phyloP scores from a whole-genome alignment of 1,284 basidiomycete species.

The Melampsora americana region DNA sequence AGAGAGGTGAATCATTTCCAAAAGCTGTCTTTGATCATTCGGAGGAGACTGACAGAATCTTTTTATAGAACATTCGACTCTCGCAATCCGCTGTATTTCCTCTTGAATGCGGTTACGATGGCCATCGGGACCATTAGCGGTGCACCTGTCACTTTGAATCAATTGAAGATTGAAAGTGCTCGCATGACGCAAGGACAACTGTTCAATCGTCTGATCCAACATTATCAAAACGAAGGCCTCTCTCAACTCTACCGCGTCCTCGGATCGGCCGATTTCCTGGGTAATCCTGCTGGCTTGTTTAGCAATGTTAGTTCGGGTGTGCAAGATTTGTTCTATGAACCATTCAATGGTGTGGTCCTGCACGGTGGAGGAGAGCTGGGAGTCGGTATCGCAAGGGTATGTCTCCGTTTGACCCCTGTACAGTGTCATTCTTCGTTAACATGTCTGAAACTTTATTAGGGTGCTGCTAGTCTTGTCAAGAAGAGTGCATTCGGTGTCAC shows the following conservation, averaged over 20 bases:
- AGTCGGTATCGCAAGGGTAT: conserved; percentile 89
- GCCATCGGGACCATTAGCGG: conserved; percentile 95
- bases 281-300: conserved; percentile 87
- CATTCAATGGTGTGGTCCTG: conserved; percentile 94
- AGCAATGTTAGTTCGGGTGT: conserved; percentile 99
- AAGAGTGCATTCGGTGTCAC: conserved; percentile 97
- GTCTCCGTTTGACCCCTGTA: conserved; percentile 41
- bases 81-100: conserved; percentile 86
- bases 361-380: conserved; percentile 95
- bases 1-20: conserved; percentile 68
- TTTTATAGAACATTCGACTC: conserved; percentile 64
- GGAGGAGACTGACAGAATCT: not conserved
- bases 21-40: not conserved
- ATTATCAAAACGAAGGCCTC: conserved; percentile 90
- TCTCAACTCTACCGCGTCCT: conserved; percentile 93
- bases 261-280: conserved; percentile 87
- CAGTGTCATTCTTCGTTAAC: conserved; percentile 3
- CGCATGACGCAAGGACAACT: conserved; percentile 80
- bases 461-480: conserved; percentile 96
- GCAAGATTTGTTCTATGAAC: conserved; percentile 97
- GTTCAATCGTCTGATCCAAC: conserved; percentile 78
- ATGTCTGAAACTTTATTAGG: conserved; percentile 58
- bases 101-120: conserved; percentile 94
- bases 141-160: conserved; percentile 91
- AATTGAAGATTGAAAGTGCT: conserved; percentile 90